These are phyloP conservation scores for Mycena crocata DNA, from an alignment of 768 basidiomycete species.

Conservation along the genomic window DNA sequence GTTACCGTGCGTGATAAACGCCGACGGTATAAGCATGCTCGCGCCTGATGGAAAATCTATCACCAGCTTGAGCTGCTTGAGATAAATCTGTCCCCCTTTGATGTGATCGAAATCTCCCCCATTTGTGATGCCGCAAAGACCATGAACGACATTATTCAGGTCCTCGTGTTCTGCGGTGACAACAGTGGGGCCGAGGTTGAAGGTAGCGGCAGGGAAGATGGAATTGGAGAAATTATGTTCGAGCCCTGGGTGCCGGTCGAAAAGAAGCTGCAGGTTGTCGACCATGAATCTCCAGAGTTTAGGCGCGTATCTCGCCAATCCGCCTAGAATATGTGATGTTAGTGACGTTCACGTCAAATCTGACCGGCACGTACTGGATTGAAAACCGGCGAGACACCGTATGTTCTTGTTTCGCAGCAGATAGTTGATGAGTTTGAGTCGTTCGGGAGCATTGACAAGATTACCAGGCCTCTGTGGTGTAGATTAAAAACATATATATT, in stretches of 20 bases:
- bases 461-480: slow-evolving; percentile 1
- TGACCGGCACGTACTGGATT: slow-evolving; percentile 2
- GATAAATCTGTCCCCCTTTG: slow-evolving; percentile 32
- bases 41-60: slow-evolving; percentile 35
- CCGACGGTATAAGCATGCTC: slow-evolving; percentile 33
- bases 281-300: background rate
- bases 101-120: slow-evolving; percentile 30
- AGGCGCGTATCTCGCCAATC: background rate
- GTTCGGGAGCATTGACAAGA: background rate
- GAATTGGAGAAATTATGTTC: slow-evolving; percentile 24
- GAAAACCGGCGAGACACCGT: background rate
- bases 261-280: background rate
- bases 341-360: background rate
- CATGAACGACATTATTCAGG: slow-evolving; percentile 11
- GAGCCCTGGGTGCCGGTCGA: slow-evolving; percentile 10
- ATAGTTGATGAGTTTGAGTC: background rate
- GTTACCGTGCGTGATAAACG: slow-evolving; percentile 32
- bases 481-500: no score
- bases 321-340: background rate
- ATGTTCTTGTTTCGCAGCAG: background rate
- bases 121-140: slow-evolving; percentile 30
- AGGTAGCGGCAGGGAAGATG: slow-evolving; percentile 24
- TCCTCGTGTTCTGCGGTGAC: slow-evolving; percentile 24
- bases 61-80: slow-evolving; percentile 30
- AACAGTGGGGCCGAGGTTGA: slow-evolving; percentile 31